These are phyloP conservation scores for Cucumis cinereus DNA, from an alignment of 306 rosid species.

Conservation along the genomic window DNA sequence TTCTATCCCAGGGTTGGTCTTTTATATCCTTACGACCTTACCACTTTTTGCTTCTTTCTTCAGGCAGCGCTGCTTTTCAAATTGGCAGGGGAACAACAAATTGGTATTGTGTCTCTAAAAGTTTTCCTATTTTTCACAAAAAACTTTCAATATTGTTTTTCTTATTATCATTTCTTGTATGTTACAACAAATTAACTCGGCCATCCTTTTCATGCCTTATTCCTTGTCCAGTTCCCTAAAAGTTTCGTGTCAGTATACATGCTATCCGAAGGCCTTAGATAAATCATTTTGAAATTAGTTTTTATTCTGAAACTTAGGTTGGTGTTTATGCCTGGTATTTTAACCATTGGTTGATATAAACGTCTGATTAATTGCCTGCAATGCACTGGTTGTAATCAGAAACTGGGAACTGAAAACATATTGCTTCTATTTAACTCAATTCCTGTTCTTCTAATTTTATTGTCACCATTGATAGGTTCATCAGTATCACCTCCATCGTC, in stretches of 20 bases:
- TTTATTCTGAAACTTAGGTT: not conserved
- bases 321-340: not conserved
- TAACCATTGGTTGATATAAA: not conserved
- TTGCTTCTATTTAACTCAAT: slow-evolving; percentile 6
- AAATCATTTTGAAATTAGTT: not conserved
- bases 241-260: not conserved
- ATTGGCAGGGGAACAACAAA: slow-evolving; percentile 76
- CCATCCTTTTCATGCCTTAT: not conserved
- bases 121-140: not conserved
- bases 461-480: slow-evolving; percentile 26
- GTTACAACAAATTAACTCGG: not conserved
- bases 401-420: not conserved
- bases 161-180: not conserved
- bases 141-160: not conserved
- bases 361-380: not conserved
- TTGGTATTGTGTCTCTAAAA: slow-evolving; percentile 36
- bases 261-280: not conserved
- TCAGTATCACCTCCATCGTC: slow-evolving; percentile 29
- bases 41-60: slow-evolving; percentile 20
- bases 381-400: not conserved
- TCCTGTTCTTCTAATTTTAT: slow-evolving; percentile 11
- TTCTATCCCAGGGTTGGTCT: not conserved
- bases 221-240: not conserved
- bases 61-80: slow-evolving; percentile 92
- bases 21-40: slow-evolving; percentile 31